Evolutionary conservation across 345 rosid genomes (phyloP).

Genomic region (Citrus cavaleriei): DNA sequence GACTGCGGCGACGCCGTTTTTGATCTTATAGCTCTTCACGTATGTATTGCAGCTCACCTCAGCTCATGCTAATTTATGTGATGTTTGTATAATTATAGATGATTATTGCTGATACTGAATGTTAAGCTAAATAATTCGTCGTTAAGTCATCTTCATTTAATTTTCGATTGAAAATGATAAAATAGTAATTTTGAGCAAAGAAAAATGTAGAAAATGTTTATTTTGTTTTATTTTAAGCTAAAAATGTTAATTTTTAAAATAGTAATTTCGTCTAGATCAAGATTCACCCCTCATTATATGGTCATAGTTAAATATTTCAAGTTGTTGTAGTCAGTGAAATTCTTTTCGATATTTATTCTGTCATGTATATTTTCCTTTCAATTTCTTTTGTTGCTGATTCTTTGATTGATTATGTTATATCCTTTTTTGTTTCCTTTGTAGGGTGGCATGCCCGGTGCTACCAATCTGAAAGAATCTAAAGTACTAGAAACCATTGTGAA

Average conservation of each 20-base stretch:
- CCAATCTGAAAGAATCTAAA: too few species aligned
- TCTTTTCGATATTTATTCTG: background rate
- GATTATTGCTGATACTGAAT: background rate
- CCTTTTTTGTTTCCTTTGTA: slow-evolving; percentile 5
- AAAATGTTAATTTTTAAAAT: too few species aligned
- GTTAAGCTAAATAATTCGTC: too few species aligned
- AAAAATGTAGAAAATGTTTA: too few species aligned
- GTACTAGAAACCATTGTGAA: slow-evolving; percentile 30
- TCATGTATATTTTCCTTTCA: background rate
- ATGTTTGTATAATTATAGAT: background rate
- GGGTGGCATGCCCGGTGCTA: slow-evolving; percentile 95
- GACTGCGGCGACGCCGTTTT: slow-evolving; percentile 47
- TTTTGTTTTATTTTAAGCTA: too few species aligned
- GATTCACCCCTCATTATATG: too few species aligned
- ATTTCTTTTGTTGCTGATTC: background rate
- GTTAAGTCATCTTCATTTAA: too few species aligned
- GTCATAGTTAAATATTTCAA: too few species aligned
- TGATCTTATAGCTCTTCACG: slow-evolving; percentile 79
- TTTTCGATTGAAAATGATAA: too few species aligned
- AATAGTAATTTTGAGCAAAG: too few species aligned
- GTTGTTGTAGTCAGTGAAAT: background rate
- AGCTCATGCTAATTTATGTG: background rate
- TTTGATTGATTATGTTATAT: background rate
- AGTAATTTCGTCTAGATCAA: too few species aligned
- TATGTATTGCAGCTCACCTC: slow-evolving; percentile 6